Conservation (phyloP, 2,329 filamentous ascomycete genomes). For the Teratosphaeria zuluensis region DNA sequence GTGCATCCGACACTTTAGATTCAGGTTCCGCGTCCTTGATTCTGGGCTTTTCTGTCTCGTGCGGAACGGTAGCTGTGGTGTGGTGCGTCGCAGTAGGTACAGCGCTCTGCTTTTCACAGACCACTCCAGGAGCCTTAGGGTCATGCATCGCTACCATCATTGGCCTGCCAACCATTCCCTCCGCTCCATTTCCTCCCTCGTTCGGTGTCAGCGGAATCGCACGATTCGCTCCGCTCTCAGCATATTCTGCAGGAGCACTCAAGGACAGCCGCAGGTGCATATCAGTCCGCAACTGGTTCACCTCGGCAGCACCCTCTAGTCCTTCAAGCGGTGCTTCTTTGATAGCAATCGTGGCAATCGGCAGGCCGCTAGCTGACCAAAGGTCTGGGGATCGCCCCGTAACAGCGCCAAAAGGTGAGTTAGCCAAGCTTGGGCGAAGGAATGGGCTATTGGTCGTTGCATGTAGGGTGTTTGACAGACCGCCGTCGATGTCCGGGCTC, state of each 20-base stretch:
- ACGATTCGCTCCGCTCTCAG: not conserved
- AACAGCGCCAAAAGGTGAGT: not conserved
- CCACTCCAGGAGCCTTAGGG: not conserved
- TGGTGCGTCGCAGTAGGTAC: not conserved
- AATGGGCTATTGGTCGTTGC: no score
- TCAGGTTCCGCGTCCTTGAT: not conserved
- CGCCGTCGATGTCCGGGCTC: not conserved
- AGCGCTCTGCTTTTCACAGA: not conserved
- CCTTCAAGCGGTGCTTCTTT: not conserved
- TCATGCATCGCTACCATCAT: not conserved
- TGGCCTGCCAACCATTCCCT: not conserved
- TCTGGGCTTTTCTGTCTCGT: not conserved
- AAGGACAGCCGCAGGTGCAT: not conserved
- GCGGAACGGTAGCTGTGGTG: not conserved
- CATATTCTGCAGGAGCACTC: not conserved
- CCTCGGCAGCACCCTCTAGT: not conserved
- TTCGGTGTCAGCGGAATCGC: no score
- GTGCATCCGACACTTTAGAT: not conserved
- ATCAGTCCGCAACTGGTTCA: not conserved
- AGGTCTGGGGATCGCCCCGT: not conserved
- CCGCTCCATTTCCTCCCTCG: not conserved
- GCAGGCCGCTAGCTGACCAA: not conserved
- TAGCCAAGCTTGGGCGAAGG: not conserved
- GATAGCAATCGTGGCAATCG: not conserved
- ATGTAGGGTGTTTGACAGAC: no score